A percentile compares a stretch with the other conserved stretches of the same genome.
These are phyloP conservation scores for Amanita rimosa DNA, from an alignment of 768 basidiomycete species.

Conservation along the genomic window DNA sequence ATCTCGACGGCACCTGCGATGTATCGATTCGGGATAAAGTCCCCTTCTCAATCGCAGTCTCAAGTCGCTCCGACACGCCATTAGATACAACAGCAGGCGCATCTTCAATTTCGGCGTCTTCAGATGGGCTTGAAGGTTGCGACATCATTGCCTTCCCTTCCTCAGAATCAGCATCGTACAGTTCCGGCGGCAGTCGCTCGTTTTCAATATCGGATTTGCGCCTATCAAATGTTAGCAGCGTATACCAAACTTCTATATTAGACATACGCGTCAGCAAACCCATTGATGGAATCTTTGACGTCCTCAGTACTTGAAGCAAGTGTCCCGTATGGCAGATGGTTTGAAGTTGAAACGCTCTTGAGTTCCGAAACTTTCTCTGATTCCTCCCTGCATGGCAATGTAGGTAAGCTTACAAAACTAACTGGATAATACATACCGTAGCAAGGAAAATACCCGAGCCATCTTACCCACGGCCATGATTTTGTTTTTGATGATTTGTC, in stretches of 20 bases:
- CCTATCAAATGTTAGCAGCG: slow-evolving; percentile 24
- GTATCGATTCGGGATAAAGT: slow-evolving; percentile 7
- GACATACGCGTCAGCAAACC: slow-evolving; percentile 93
- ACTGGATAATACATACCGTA: slow-evolving; percentile 50
- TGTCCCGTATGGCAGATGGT: slow-evolving; percentile 70
- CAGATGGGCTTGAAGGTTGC: slow-evolving; percentile 47
- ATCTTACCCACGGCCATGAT: slow-evolving; percentile 96
- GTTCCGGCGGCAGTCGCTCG: slow-evolving; percentile 92
- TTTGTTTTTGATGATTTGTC: slow-evolving; percentile 95
- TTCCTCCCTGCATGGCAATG: slow-evolving; percentile 60
- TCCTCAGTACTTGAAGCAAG: slow-evolving; percentile 86
- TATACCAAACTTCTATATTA: background rate
- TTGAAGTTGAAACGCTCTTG: slow-evolving; percentile 78
- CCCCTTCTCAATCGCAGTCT: slow-evolving; percentile 23
- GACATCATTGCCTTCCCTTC: slow-evolving; percentile 59
- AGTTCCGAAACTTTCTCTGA: slow-evolving; percentile 96
- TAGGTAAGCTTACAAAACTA: background rate
- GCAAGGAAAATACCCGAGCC: slow-evolving; percentile 90
- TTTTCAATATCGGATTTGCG: slow-evolving; percentile 99
- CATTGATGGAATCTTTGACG: slow-evolving; percentile 87
- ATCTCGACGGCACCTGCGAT: background rate
- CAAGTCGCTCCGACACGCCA: slow-evolving; percentile 33
- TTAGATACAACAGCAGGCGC: slow-evolving; percentile 35
- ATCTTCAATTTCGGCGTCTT: slow-evolving; percentile 17
- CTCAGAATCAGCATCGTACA: slow-evolving; percentile 72